Base-by-base conservation (phyloP, 768 basidiomycete genomes). In the Suillus subalutaceus region DNA sequence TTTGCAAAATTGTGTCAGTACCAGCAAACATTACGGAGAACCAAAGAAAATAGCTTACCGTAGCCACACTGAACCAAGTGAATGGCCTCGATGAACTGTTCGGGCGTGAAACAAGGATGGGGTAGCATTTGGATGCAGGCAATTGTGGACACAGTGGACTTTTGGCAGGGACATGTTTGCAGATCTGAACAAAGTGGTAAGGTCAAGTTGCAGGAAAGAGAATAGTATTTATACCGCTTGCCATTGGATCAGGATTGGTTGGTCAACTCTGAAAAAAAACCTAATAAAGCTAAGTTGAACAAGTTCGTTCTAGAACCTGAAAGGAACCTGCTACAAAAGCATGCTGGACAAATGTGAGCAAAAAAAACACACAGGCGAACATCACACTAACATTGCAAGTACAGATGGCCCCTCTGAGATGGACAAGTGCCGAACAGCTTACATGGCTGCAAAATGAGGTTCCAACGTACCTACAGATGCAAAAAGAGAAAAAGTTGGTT, bases 191-290 rank as follows among this genome's bases (percentile, higher is more conserved):
- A 32, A 32, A 32, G 32, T 32, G 32, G 32, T 32, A 32, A 32
- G 32, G 32, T 32, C 32, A 32, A 32, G 4, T 32, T 32, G 32
- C 32, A 32, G 32, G 32, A 2, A 32, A 32, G 32, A 32, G 32
- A 32, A 48, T 48, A 23, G 46, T n/a, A n/a, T 48, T 48, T 48
- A 23, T 48, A 48, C 46, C n/a, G 2, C 46, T 48, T 23, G 10
- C 46, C 46, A 4, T 23, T 48, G 23, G 46, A 48, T 12, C 0
- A n/a, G 46, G 3, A 48, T 48, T 46, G 46, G n/a, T 46, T 46
- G n/a, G 46, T 46, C 46, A 46, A 46, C 20, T 46, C 46, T 46
- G 46, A 46, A 46, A 46, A 46, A 46, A 46, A 46, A n/a, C 46
- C n/a, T 10, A 46, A 46, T n/a, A 46, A 46, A 9, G 46, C 46